Conservation (phyloP, 306 rosid genomes). For the Mucuna pruriens region DNA sequence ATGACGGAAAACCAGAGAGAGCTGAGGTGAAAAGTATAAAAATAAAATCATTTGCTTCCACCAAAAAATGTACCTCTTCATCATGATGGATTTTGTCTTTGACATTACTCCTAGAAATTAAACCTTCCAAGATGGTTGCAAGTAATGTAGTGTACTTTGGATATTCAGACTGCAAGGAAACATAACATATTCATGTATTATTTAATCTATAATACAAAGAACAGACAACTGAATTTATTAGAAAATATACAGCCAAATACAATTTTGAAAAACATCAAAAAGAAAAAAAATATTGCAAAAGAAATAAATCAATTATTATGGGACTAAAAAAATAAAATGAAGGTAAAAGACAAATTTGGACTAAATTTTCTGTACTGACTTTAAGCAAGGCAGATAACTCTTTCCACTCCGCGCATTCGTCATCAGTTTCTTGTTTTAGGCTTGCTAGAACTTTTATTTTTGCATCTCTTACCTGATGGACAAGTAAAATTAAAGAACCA, state of each 20-base stretch:
- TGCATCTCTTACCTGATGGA: slow-evolving; percentile 81
- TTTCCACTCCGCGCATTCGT: slow-evolving; percentile 80
- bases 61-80: slow-evolving; percentile 62
- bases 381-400: slow-evolving; percentile 71
- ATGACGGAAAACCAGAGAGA: slow-evolving; percentile 3
- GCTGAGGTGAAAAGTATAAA: neutral
- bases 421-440: slow-evolving; percentile 74
- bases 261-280: slow-evolving; percentile 4
- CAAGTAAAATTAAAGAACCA: slow-evolving; percentile 40
- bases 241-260: neutral
- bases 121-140: slow-evolving; percentile 83
- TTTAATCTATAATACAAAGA: slow-evolving; percentile 12
- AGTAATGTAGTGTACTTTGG: slow-evolving; percentile 86
- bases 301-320: neutral
- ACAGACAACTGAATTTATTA: neutral
- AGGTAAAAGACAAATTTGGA: neutral
- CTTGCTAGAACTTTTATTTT: slow-evolving; percentile 79
- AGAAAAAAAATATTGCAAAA: neutral
- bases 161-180: slow-evolving; percentile 80
- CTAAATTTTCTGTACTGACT: slow-evolving; percentile 51
- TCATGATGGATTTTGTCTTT: slow-evolving; percentile 60
- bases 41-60: neutral
- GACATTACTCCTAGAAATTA: slow-evolving; percentile 64
- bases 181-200: slow-evolving; percentile 21
- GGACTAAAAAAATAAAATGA: slow-evolving; percentile 29